phyloP scores from a whole-genome alignment of 179 eudicot genomes.

The Carnegiea gigantea region DNA sequence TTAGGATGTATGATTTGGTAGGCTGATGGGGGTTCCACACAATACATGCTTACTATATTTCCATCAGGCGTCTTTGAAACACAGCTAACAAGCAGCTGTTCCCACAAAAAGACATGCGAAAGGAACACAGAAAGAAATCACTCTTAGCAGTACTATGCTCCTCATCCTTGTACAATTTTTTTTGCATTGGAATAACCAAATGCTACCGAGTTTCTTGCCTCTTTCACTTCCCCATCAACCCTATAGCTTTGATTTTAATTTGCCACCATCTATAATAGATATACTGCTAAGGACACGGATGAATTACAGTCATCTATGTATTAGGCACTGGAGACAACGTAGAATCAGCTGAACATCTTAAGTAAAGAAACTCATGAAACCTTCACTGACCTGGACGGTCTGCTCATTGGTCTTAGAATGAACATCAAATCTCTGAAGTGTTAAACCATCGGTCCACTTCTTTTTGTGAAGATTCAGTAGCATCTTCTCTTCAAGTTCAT shows the following conservation, averaged over 20 bases:
- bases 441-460: conserved; percentile 97
- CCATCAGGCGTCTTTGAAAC: neutral
- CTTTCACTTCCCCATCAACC: neutral
- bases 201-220: neutral
- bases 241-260: neutral
- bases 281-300: neutral
- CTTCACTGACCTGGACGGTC: conserved; percentile 75
- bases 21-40: neutral
- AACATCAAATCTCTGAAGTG: conserved; percentile 75
- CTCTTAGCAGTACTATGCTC: neutral
- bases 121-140: neutral
- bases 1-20: neutral
- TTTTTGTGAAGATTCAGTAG: conserved; percentile 90
- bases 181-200: neutral
- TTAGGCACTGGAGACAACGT: neutral
- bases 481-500: conserved; percentile 98
- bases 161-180: neutral
- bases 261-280: neutral
- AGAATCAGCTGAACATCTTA: neutral
- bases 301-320: neutral
- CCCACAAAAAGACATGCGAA: neutral
- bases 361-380: neutral
- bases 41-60: neutral
- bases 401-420: conserved; percentile 95
- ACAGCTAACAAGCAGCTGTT: neutral